phyloP scores from a whole-genome alignment of 2,329 filamentous ascomycete genomes.

The Mollisia scopiformis region DNA sequence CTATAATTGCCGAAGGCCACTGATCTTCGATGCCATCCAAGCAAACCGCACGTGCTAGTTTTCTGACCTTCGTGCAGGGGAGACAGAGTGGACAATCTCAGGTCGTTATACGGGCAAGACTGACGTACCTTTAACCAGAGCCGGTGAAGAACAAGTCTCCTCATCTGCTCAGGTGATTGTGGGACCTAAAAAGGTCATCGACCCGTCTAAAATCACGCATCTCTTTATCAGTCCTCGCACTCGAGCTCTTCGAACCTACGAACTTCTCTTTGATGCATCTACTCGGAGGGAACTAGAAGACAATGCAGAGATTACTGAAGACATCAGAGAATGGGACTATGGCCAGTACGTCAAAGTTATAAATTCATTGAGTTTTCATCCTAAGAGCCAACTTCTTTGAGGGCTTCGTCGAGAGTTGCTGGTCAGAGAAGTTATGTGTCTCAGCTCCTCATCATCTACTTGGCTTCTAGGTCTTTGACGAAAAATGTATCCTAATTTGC shows the following conservation, averaged over 20 bases:
- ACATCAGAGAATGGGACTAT: constrained; percentile 55
- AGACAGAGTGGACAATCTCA: constrained; percentile 51
- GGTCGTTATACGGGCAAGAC: constrained; percentile 49
- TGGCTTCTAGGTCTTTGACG: too few species aligned
- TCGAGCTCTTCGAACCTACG: constrained; percentile 49
- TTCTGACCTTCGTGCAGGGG: constrained; percentile 34
- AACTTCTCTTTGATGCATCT: constrained; percentile 44
- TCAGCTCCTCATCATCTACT: too few species aligned
- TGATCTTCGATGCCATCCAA: too few species aligned
- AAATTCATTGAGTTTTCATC: too few species aligned
- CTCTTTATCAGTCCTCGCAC: constrained; percentile 50
- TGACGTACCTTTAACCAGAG: constrained; percentile 43
- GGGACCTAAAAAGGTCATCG: constrained; percentile 49
- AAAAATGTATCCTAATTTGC: too few species aligned
- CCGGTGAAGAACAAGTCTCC: constrained; percentile 46
- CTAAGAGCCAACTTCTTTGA: too few species aligned
- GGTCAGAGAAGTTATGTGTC: too few species aligned
- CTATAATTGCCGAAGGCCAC: not conserved
- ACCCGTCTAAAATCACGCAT: constrained; percentile 47
- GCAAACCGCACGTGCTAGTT: too few species aligned
- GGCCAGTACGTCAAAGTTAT: too few species aligned
- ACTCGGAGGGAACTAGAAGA: constrained; percentile 24
- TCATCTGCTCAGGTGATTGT: constrained; percentile 46
- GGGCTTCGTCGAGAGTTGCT: too few species aligned
- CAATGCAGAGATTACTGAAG: constrained; percentile 42